A percentile compares a stretch with the other conserved stretches of the same genome.
These are phyloP conservation scores for Trypanosomatidae sp. DNA, from an alignment of 208 protist genomes.

Conservation along the genomic window DNA sequence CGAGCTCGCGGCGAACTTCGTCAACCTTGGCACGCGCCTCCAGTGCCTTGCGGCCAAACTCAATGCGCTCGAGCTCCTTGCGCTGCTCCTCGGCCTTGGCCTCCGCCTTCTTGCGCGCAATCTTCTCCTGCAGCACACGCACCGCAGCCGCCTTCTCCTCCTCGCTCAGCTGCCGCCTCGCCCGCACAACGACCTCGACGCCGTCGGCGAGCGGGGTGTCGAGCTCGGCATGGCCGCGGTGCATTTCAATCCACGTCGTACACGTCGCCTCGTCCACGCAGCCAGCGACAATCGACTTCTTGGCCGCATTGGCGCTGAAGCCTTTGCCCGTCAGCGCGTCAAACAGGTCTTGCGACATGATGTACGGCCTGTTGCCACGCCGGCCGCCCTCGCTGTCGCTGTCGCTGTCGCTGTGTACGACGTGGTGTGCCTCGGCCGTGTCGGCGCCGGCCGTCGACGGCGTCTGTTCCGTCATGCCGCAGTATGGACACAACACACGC, in stretches of 20 bases:
- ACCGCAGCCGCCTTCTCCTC: conserved; percentile 59
- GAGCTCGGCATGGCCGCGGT: conserved; percentile 67
- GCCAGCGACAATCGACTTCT: conserved; percentile 75
- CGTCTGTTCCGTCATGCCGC: neutral
- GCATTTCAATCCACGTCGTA: conserved; percentile 77
- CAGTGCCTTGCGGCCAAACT: conserved; percentile 37
- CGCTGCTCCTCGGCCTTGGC: conserved; percentile 25
- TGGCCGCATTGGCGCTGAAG: conserved; percentile 80
- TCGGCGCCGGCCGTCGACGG: neutral
- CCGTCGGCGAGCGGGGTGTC: conserved; percentile 59
- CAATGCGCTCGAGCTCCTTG: conserved; percentile 43
- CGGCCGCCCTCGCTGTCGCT: neutral
- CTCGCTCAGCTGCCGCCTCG: conserved; percentile 53
- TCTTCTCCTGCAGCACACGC: conserved; percentile 39
- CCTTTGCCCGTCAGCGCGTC: conserved; percentile 29
- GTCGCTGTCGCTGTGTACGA: conserved; percentile 3
- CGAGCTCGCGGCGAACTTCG: conserved; percentile 24
- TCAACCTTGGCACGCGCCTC: conserved; percentile 39
- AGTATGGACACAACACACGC: neutral
- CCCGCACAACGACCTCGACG: conserved; percentile 48
- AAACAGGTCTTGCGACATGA: conserved; percentile 35
- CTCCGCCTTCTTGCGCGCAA: conserved; percentile 30
- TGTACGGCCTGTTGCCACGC: conserved; percentile 15
- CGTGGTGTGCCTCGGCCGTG: neutral
- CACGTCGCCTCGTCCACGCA: conserved; percentile 71